These are phyloP conservation scores for Fusarium sp. DNA, from an alignment of 2,329 filamentous ascomycete species.

Conservation along the genomic window DNA sequence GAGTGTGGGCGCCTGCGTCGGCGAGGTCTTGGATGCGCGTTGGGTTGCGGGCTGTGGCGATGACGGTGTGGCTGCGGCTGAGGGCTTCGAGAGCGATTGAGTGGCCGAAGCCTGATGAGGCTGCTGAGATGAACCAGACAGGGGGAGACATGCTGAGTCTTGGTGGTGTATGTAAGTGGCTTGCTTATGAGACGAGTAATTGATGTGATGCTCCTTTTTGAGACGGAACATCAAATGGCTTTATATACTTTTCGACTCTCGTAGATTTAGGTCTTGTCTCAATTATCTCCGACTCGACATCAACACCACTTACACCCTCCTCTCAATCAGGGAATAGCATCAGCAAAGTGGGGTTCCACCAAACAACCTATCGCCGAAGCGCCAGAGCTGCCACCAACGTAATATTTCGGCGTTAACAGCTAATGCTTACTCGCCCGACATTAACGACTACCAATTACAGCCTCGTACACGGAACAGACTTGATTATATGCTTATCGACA, in stretches of 20 bases:
- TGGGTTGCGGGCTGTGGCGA: slow-evolving; percentile 61
- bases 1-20: slow-evolving; percentile 54
- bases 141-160: slow-evolving; percentile 37
- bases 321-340: slow-evolving; percentile 8
- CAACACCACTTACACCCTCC: not conserved
- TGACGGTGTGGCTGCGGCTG: slow-evolving; percentile 59
- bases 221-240: not conserved
- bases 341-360: not conserved
- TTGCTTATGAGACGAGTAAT: too few species aligned
- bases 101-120: slow-evolving; percentile 63
- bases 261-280: not conserved
- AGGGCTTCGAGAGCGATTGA: slow-evolving; percentile 58
- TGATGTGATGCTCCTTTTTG: too few species aligned
- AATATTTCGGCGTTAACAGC: slow-evolving; percentile 26
- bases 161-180: too few species aligned
- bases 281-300: slow-evolving; percentile 18
- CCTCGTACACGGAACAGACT: too few species aligned
- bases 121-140: slow-evolving; percentile 66
- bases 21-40: slow-evolving; percentile 56
- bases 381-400: not conserved
- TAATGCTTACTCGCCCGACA: not conserved
- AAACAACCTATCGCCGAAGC: slow-evolving; percentile 29
- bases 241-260: not conserved
- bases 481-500: not conserved
- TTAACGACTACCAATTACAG: too few species aligned